A percentile compares a stretch with the other conserved stretches of the same genome.
These are phyloP conservation scores for Cyclostephanos invisitatus DNA, from an alignment of 108 stramenopile genomes.

Conservation along the genomic window DNA sequence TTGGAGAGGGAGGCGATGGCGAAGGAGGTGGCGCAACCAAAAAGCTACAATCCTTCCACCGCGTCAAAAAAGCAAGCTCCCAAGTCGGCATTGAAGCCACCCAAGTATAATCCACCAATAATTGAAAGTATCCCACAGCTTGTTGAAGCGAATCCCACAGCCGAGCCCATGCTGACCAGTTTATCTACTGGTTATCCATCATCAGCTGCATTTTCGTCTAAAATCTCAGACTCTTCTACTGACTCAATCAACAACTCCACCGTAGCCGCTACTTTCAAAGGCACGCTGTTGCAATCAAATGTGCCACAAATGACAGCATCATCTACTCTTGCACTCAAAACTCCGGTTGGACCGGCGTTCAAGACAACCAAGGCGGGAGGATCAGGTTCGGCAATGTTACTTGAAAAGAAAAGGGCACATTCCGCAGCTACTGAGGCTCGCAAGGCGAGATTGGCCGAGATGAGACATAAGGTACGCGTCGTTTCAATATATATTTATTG, in stretches of 20 bases:
- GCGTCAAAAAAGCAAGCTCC: constrained; percentile 25
- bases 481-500: constrained; percentile 35
- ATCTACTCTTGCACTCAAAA: constrained; percentile 6
- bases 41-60: constrained; percentile 1
- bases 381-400: constrained; percentile 19
- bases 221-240: constrained; percentile 12
- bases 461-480: constrained; percentile 44
- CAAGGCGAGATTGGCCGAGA: constrained; percentile 53
- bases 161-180: constrained; percentile 2
- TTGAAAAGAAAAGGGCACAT: constrained; percentile 45
- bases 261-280: neutral
- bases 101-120: constrained; percentile 22
- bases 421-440: constrained; percentile 53
- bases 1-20: constrained; percentile 9
- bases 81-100: constrained; percentile 38
- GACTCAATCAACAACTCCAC: neutral
- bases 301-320: neutral
- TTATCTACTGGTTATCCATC: neutral
- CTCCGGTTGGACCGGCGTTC: constrained; percentile 7
- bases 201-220: constrained; percentile 6
- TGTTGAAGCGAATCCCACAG: neutral
- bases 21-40: constrained; percentile 8
- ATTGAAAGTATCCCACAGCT: constrained; percentile 15
- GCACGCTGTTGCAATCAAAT: neutral
- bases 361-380: constrained; percentile 14